Conservation (phyloP, 2,329 filamentous ascomycete species). For the Fusarium kyushuense region DNA sequence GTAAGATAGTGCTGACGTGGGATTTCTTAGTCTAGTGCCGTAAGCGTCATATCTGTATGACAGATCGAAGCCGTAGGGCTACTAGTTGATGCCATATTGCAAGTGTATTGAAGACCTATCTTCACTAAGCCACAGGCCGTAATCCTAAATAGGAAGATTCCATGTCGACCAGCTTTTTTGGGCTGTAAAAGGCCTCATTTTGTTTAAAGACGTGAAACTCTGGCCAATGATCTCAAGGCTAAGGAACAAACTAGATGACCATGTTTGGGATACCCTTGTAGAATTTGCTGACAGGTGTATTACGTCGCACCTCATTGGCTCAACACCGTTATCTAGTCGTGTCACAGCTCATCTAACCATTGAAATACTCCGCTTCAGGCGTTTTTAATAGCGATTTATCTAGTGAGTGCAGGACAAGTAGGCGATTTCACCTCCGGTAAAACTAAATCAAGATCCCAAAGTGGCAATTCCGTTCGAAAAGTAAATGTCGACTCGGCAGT, state of each 20-base stretch:
- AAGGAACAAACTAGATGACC: not conserved
- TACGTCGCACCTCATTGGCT: not conserved
- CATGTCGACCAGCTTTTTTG: not conserved
- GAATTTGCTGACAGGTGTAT: not conserved
- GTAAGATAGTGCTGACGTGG: constrained; percentile 18
- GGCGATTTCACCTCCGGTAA: not conserved
- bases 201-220: not conserved
- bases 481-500: not conserved
- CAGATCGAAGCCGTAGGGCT: not conserved
- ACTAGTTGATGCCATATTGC: not conserved
- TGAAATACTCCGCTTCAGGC: not conserved
- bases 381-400: not conserved
- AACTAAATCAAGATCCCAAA: not conserved
- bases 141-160: not conserved
- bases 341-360: not conserved
- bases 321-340: not conserved
- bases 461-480: not conserved
- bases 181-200: not conserved
- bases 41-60: not conserved
- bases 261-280: not conserved
- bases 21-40: not conserved
- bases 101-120: not conserved
- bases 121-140: not conserved
- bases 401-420: not conserved
- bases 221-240: not conserved